Evolutionary conservation across 805 yeast genomes (phyloP).

Genomic region (Candida xyloterini): DNA sequence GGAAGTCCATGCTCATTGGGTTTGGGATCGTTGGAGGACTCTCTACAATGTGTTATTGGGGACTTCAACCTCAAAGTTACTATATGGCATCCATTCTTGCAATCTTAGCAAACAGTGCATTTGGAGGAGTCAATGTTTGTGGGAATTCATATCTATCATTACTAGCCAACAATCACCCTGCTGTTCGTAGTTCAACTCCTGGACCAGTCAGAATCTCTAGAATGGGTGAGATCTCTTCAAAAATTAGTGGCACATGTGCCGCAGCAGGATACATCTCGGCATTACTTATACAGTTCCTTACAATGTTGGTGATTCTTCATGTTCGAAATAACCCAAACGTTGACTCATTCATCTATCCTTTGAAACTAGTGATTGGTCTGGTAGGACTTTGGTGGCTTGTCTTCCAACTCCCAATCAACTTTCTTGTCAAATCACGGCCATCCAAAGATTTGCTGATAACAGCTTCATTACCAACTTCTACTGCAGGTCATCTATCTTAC

Average conservation of each 20-base stretch:
- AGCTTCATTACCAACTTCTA: constrained; percentile 12
- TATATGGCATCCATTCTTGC: constrained; percentile 53
- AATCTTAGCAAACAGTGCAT: constrained; percentile 62
- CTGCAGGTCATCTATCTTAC: constrained; percentile 5
- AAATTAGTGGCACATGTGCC: constrained; percentile 65
- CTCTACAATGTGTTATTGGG: constrained; percentile 45
- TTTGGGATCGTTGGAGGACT: constrained; percentile 62
- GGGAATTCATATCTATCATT: constrained; percentile 73
- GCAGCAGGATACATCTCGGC: constrained; percentile 72
- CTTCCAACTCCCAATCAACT: constrained; percentile 61
- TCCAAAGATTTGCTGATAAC: constrained; percentile 35
- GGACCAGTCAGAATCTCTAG: constrained; percentile 11
- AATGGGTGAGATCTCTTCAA: constrained; percentile 42
- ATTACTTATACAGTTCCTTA: constrained; percentile 57
- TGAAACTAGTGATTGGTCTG: constrained; percentile 56
- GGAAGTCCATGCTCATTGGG: constrained; percentile 51
- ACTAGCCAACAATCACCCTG: constrained; percentile 44
- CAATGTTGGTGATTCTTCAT: constrained; percentile 44
- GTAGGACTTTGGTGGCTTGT: constrained; percentile 79
- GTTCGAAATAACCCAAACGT: constrained; percentile 21
- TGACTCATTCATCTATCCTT: constrained; percentile 34
- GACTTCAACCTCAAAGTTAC: constrained; percentile 39
- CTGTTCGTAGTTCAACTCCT: constrained; percentile 3
- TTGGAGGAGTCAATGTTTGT: constrained; percentile 77
- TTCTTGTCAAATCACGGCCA: constrained; percentile 45